These are phyloP conservation scores for Calonectria ilicicola DNA, from an alignment of 2,329 filamentous ascomycete species.

Conservation along the genomic window DNA sequence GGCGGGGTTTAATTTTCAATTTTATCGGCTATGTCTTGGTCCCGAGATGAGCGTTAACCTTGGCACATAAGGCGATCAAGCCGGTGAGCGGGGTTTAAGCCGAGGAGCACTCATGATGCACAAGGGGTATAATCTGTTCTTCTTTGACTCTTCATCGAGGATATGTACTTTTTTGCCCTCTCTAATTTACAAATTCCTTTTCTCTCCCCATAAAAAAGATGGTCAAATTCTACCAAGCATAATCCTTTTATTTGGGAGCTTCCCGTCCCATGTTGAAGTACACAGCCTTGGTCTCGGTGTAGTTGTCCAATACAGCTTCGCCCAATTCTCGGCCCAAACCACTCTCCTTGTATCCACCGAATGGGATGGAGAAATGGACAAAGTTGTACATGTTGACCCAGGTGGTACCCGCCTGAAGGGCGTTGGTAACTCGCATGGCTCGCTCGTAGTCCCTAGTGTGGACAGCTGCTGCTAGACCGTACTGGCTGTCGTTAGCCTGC, in stretches of 20 bases:
- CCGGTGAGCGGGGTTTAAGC: no score
- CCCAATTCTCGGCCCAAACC: constrained; percentile 59
- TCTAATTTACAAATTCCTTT: neutral
- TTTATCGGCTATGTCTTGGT: no score
- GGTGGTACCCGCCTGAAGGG: constrained; percentile 72
- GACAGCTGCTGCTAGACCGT: constrained; percentile 71
- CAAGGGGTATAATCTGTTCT: neutral
- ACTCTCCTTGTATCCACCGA: constrained; percentile 61
- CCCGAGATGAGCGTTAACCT: no score
- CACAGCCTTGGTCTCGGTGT: constrained; percentile 57
- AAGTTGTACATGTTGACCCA: constrained; percentile 64
- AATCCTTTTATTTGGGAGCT: neutral
- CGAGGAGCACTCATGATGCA: neutral
- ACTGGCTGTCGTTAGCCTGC: constrained; percentile 64
- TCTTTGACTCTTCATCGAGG: neutral
- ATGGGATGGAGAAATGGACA: constrained; percentile 56
- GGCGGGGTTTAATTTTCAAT: no score
- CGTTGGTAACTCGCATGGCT: constrained; percentile 61
- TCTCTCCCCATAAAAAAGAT: no score
- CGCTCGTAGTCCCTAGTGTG: constrained; percentile 69
- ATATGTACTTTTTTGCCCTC: neutral
- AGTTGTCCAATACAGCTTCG: constrained; percentile 57
- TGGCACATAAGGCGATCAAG: no score
- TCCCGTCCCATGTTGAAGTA: constrained; percentile 53
- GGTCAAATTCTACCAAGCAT: no score